A percentile compares a stretch with the other conserved stretches of the same genome.
Evolutionary conservation across 148 eudicot species (phyloP).

Genomic region (Spergularia marina): DNA sequence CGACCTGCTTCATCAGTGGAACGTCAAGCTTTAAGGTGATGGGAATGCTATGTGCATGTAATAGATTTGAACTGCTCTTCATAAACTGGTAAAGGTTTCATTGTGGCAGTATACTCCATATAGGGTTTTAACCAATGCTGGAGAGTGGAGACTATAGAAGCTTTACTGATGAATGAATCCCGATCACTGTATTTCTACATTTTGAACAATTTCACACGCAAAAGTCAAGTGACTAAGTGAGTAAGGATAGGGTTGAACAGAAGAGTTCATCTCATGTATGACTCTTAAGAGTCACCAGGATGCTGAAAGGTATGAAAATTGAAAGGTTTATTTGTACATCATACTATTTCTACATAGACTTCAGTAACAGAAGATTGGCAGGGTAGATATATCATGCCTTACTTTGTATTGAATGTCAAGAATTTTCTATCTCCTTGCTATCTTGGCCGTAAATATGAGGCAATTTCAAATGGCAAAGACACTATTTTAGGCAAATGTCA

Average conservation of each 20-base stretch:
- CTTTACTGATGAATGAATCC: conserved; percentile 1
- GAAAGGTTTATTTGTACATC: not conserved
- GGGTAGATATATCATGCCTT: not conserved
- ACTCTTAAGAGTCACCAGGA: conserved; percentile 40
- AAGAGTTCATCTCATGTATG: conserved; percentile 40
- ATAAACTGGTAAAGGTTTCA: conserved; percentile 5
- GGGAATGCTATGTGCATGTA: conserved; percentile 7
- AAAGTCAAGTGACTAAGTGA: conserved; percentile 18
- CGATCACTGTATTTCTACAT: conserved; percentile 10
- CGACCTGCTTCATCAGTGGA: conserved; percentile 46
- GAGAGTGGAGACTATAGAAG: not conserved
- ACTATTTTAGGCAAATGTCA: conserved; percentile 27
- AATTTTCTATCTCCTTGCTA: conserved; percentile 30
- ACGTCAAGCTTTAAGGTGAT: conserved; percentile 72
- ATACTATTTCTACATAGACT: not conserved
- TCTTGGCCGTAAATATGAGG: conserved; percentile 32
- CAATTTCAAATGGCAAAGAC: conserved; percentile 35
- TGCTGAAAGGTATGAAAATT: conserved; percentile 26
- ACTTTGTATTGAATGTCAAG: not conserved
- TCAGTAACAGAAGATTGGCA: not conserved
- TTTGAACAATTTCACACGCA: conserved; percentile 32
- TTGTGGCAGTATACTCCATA: not conserved
- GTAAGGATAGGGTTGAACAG: conserved; percentile 32
- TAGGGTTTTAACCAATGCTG: too few relatives aligned
- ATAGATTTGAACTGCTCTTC: not conserved